These are phyloP conservation scores for Myrmaecium sp. DNA, from an alignment of 2,329 filamentous ascomycete genomes.

Conservation along the genomic window DNA sequence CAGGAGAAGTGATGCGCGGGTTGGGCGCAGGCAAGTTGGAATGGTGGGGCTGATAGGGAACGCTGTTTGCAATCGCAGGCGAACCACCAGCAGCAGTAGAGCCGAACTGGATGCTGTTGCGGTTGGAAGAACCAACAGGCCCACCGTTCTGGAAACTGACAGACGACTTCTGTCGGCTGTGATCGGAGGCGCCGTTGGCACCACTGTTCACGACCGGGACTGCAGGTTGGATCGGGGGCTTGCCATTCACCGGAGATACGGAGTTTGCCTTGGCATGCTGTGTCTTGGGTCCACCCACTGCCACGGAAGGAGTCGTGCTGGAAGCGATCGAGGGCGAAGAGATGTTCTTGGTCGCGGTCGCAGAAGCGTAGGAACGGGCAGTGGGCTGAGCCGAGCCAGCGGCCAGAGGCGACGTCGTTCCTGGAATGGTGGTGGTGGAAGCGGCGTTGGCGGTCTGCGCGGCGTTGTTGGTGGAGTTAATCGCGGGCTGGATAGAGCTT, in stretches of 20 bases:
- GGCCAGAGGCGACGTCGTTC: slow-evolving; percentile 32
- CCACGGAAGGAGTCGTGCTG: slow-evolving; percentile 33
- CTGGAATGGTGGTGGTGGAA: slow-evolving; percentile 30
- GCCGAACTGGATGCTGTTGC: slow-evolving; percentile 62
- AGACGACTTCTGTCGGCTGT: slow-evolving; percentile 73
- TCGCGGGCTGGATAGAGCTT: slow-evolving; percentile 39
- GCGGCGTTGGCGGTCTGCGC: slow-evolving; percentile 29
- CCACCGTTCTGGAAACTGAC: slow-evolving; percentile 74
- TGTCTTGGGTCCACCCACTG: slow-evolving; percentile 36
- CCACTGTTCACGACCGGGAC: slow-evolving; percentile 42
- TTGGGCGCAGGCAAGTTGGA: slow-evolving; percentile 40
- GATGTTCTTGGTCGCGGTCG: slow-evolving; percentile 40
- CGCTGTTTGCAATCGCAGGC: slow-evolving; percentile 47
- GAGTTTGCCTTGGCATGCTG: slow-evolving; percentile 23
- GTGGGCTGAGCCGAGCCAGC: slow-evolving; percentile 39
- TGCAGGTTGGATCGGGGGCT: slow-evolving; percentile 51
- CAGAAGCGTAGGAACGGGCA: slow-evolving; percentile 44
- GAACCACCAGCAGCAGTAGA: slow-evolving; percentile 49
- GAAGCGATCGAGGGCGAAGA: slow-evolving; percentile 30
- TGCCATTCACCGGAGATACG: slow-evolving; percentile 73
- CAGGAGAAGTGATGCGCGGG: slow-evolving; percentile 65
- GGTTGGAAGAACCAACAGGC: slow-evolving; percentile 36
- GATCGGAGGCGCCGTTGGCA: slow-evolving; percentile 48
- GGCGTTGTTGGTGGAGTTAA: slow-evolving; percentile 30
- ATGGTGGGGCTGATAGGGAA: slow-evolving; percentile 49